Evolutionary conservation across 805 yeast species (phyloP).

Genomic region (Lipomyces kockii): DNA sequence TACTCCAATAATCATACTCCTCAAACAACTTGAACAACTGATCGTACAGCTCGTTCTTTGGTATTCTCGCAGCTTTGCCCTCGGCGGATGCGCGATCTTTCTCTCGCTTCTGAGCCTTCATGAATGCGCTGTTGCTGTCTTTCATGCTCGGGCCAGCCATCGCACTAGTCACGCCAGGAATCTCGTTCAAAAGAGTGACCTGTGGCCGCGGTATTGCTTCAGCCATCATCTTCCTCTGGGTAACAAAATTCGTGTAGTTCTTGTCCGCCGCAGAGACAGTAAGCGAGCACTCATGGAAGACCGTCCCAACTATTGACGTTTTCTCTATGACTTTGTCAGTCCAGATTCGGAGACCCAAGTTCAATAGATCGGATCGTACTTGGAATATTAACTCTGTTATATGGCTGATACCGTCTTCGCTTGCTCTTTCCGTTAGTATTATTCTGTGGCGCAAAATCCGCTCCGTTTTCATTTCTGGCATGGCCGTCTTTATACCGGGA

Average conservation of each 20-base stretch:
- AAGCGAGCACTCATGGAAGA: constrained; percentile 84
- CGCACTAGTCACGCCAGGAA: constrained; percentile 86
- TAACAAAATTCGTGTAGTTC: constrained; percentile 67
- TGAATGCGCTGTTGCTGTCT: constrained; percentile 70
- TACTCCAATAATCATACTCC: constrained; percentile 94
- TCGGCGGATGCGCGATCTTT: constrained; percentile 53
- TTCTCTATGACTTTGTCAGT: constrained; percentile 49
- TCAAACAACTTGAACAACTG: constrained; percentile 86
- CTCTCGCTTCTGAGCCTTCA: constrained; percentile 48
- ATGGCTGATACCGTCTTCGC: constrained; percentile 33
- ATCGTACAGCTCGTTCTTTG: constrained; percentile 88
- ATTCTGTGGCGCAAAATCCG: constrained; percentile 2
- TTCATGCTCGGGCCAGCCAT: constrained; percentile 83
- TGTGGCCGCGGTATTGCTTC: constrained; percentile 56
- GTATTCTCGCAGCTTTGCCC: constrained; percentile 93
- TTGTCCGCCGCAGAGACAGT: constrained; percentile 61
- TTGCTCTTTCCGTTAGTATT: constrained; percentile 6
- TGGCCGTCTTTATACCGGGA: constrained; percentile 24
- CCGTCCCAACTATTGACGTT: constrained; percentile 82
- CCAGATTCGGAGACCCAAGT: background rate
- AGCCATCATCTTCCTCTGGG: constrained; percentile 58
- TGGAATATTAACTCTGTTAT: constrained; percentile 35
- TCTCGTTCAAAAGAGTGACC: constrained; percentile 73
- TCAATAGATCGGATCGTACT: constrained; percentile 24
- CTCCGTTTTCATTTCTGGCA: background rate